Percentiles rank a stretch among this genome's conserved stretches.
phyloP scores from a whole-genome alignment of 208 protist genomes.

The Lotmaria passim region DNA sequence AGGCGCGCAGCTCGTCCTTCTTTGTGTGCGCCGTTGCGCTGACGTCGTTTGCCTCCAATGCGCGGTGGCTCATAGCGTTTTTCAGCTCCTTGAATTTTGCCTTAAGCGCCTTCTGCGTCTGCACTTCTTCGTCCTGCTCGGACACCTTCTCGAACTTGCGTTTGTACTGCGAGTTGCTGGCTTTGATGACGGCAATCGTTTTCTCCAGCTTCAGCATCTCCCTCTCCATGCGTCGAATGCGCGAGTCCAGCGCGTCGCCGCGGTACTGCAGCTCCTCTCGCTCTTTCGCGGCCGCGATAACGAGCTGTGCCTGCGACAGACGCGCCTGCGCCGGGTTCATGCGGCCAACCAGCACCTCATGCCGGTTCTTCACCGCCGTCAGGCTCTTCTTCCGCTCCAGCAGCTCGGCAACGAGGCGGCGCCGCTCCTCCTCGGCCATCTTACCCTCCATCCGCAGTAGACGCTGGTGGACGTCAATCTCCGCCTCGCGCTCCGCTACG shows the following conservation, averaged over 20 bases:
- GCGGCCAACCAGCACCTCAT: slow-evolving; percentile 73
- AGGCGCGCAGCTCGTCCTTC: slow-evolving; percentile 52
- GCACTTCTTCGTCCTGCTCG: slow-evolving; percentile 60
- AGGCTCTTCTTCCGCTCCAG: slow-evolving; percentile 68
- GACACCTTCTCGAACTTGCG: slow-evolving; percentile 72
- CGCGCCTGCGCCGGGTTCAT: slow-evolving; percentile 74
- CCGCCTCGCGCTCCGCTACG: slow-evolving; percentile 72
- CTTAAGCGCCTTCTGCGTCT: slow-evolving; percentile 63
- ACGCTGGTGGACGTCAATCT: slow-evolving; percentile 88
- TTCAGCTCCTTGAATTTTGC: slow-evolving; percentile 72
- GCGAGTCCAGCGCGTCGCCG: slow-evolving; percentile 79
- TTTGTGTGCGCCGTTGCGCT: slow-evolving; percentile 45
- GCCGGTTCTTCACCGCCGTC: slow-evolving; percentile 69
- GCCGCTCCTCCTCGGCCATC: slow-evolving; percentile 84
- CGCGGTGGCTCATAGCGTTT: slow-evolving; percentile 58
- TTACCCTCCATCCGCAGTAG: slow-evolving; percentile 80
- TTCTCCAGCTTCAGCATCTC: slow-evolving; percentile 86
- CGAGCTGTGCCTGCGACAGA: slow-evolving; percentile 81
- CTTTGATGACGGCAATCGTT: slow-evolving; percentile 73
- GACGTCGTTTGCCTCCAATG: slow-evolving; percentile 76
- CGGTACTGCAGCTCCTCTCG: slow-evolving; percentile 84
- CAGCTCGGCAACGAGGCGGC: slow-evolving; percentile 68
- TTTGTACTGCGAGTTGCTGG: slow-evolving; percentile 81
- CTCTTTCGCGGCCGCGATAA: slow-evolving; percentile 86
- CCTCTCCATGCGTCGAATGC: slow-evolving; percentile 78